phyloP scores from a whole-genome alignment of 192 early-diverging fungal genomes.

The Coemansia sp. region DNA sequence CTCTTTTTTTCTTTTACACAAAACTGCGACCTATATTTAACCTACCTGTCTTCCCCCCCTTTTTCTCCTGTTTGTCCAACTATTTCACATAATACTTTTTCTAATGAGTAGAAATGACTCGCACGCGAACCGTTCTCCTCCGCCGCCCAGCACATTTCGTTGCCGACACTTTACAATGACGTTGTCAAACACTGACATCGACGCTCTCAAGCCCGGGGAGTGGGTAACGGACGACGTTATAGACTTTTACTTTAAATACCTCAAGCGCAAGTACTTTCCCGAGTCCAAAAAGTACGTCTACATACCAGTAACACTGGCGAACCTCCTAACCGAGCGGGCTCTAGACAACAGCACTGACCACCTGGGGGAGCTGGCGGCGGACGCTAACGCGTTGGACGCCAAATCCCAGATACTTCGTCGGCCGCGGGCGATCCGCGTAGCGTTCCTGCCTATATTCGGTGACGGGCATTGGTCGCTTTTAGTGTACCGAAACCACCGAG shows the following conservation, averaged over 20 bases:
- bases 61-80: too few relatives aligned
- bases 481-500: slow-evolving; percentile 30
- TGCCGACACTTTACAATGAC: slow-evolving; percentile 42
- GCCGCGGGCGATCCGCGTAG: slow-evolving; percentile 31
- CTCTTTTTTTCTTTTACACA: too few relatives aligned
- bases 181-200: slow-evolving; percentile 33
- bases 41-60: too few relatives aligned
- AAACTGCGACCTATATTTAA: too few relatives aligned
- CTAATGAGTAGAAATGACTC: neutral
- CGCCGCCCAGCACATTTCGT: neutral
- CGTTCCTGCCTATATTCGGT: slow-evolving; percentile 49
- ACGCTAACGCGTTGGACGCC: slow-evolving; percentile 39
- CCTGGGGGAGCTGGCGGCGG: slow-evolving; percentile 29
- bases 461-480: slow-evolving; percentile 50
- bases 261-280: slow-evolving; percentile 44
- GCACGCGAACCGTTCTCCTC: neutral
- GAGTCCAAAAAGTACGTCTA: slow-evolving; percentile 46
- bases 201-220: slow-evolving; percentile 38
- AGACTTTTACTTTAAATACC: slow-evolving; percentile 46
- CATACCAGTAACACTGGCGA: slow-evolving; percentile 38
- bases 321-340: slow-evolving; percentile 35
- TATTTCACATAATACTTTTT: neutral
- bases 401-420: slow-evolving; percentile 35
- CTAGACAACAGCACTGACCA: slow-evolving; percentile 28
- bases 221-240: slow-evolving; percentile 52